These are phyloP conservation scores for Trypanosoma congolense DNA, from an alignment of 208 protist genomes.

Conservation along the genomic window DNA sequence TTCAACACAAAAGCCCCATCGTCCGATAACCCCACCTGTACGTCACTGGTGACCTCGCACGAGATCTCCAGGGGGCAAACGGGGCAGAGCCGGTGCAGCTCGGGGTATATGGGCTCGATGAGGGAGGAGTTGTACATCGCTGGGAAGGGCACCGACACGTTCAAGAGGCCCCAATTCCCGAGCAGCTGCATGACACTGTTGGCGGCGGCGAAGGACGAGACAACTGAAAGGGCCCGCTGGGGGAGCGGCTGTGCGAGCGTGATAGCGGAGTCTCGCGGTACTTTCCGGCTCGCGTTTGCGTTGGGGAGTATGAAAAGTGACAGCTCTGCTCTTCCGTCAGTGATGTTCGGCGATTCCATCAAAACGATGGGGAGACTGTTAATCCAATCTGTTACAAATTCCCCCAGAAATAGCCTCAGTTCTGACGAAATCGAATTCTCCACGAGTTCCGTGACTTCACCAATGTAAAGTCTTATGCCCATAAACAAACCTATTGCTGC, in stretches of 20 bases:
- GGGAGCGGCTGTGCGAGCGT: neutral
- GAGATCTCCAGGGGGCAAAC: neutral
- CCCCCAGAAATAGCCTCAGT: neutral
- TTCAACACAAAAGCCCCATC: neutral
- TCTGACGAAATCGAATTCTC: neutral
- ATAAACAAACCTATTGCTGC: too few species aligned
- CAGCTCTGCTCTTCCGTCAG: neutral
- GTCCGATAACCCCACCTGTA: neutral
- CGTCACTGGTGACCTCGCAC: neutral
- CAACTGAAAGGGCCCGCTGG: neutral
- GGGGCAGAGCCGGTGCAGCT: neutral
- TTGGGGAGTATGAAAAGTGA: neutral
- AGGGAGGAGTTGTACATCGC: neutral
- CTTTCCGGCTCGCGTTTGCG: neutral
- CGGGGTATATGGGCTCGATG: neutral
- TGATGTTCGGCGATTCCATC: neutral
- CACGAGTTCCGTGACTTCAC: neutral
- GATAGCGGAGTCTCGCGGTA: neutral
- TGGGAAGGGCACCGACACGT: neutral
- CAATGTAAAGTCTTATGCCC: too few species aligned
- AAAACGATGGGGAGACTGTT: neutral
- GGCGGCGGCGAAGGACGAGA: neutral
- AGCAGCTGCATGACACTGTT: neutral
- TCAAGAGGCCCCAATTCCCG: neutral
- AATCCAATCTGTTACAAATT: neutral